phyloP scores from a whole-genome alignment of 768 basidiomycete species.

The Leccinum arenicola region DNA sequence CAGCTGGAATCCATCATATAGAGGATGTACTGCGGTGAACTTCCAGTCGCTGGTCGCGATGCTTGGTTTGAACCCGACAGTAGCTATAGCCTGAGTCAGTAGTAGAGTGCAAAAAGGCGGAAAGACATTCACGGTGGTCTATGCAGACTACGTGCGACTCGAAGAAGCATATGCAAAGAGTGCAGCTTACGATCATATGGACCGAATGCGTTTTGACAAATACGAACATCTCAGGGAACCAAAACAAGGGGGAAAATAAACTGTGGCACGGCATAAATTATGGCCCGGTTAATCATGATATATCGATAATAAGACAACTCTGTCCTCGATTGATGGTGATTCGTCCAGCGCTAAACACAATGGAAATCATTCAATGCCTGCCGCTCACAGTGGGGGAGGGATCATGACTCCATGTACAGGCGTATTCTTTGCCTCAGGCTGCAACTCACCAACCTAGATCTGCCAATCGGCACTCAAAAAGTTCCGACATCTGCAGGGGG shows the following conservation, averaged over 20 bases:
- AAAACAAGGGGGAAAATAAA: background rate
- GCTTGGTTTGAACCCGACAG: constrained; percentile 82
- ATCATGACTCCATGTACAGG: background rate
- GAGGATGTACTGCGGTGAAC: constrained; percentile 67
- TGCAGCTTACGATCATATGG: too few relatives aligned
- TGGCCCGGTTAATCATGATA: rapidly evolving
- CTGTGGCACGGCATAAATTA: too few relatives aligned
- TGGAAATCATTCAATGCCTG: background rate
- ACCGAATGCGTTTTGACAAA: constrained; percentile 28
- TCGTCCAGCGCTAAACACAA: background rate
- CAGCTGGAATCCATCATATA: constrained; percentile 73
- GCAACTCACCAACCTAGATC: too few relatives aligned
- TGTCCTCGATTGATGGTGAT: too few relatives aligned
- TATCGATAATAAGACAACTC: too few relatives aligned
- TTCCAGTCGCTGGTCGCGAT: constrained; percentile 56
- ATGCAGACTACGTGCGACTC: constrained; percentile 64
- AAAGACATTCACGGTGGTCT: constrained; percentile 92
- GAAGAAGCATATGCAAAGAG: too few relatives aligned
- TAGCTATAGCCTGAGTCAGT: constrained; percentile 61
- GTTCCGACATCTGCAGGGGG: background rate
- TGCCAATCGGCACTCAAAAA: too few relatives aligned
- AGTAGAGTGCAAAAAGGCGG: constrained; percentile 73
- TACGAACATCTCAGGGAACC: constrained; percentile 64
- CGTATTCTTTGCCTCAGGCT: too few relatives aligned
- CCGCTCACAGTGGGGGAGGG: background rate